Evolutionary conservation across 805 yeast genomes (phyloP).

Genomic region (Hanseniaspora thailandica): DNA sequence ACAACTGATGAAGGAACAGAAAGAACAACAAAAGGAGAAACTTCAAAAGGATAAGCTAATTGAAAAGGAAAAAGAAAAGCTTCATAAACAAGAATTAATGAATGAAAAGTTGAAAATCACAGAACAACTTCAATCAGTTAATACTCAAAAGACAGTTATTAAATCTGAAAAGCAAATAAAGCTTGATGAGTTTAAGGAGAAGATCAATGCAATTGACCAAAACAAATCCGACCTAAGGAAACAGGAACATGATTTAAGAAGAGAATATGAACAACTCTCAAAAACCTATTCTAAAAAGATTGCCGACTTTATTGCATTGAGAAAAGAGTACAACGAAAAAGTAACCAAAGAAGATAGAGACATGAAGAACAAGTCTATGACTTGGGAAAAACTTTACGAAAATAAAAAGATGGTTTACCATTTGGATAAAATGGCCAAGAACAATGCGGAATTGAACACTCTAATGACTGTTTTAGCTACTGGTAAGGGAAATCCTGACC

Average conservation of each 20-base stretch:
- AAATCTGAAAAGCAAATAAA: conserved; percentile 13
- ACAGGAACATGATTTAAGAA: conserved; percentile 21
- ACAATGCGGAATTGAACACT: conserved; percentile 51
- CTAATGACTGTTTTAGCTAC: conserved; percentile 80
- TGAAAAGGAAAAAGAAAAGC: conserved; percentile 13
- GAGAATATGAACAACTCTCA: conserved; percentile 15
- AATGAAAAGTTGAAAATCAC: conserved; percentile 13
- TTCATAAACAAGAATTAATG: conserved; percentile 8
- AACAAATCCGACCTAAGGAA: conserved; percentile 26
- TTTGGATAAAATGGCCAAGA: conserved; percentile 68
- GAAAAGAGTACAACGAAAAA: background rate
- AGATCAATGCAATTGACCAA: conserved; percentile 23
- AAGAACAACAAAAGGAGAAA: conserved; percentile 20
- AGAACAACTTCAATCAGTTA: conserved; percentile 8
- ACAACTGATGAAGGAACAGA: conserved; percentile 18
- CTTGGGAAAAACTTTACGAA: conserved; percentile 25
- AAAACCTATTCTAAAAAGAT: background rate
- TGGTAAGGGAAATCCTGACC: conserved; percentile 61
- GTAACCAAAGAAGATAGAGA: background rate
- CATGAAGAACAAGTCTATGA: background rate
- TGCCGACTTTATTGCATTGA: background rate
- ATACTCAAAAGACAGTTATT: conserved; percentile 2
- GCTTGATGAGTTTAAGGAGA: conserved; percentile 11
- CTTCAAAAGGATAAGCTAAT: conserved; percentile 16
- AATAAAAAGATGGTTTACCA: conserved; percentile 76